Base-by-base conservation (phyloP, 2,329 filamentous ascomycete genomes). In the Metarhizium brunneum region DNA sequence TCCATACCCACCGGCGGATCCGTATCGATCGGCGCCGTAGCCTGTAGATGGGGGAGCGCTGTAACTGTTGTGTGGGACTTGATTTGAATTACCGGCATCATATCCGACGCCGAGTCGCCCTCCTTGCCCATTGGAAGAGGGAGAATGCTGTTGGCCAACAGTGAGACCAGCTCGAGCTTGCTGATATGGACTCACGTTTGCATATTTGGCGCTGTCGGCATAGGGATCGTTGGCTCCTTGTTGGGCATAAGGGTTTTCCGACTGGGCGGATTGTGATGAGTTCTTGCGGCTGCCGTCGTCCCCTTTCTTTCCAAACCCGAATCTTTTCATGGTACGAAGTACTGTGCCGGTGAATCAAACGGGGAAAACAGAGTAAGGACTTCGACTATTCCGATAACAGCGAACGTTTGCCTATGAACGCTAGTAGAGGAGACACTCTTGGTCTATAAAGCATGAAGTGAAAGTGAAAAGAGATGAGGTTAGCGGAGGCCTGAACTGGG, bases 191-290 rank as follows among this genome's bases (percentile, higher is more conserved):
- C 71, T 74, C 66, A 75, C 65, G 62, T 73, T 72, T 64, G 75
- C 69, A 53, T 73, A 75, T 57, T 72, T 77, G 58, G 74, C 65
- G 25, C 68, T 72, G 58, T 77, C 75, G 56, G 78, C 75, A 63
- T 82, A 84, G 30, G 80, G 79, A 58, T 83, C 82, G 60, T 69
- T 70, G 54, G 66, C 66, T 54, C 76, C 72, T 66, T 81, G 66
- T 57, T 70, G 76, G 53, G 81, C 81, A 62, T 86, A 85, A 6
- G 83, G 82, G 62, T 85, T 84, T 40, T 77, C 75, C 51, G 71
- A 68, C 45, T 70, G 64, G 32, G 71, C 65, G n/a, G 73, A 71
- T 54, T 74, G 71, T 6, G 76, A 73, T 43, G 73, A 69, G 65
- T 79, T 81, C 72, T 81, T 82, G 60, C 74, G 72, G 60, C 77